phyloP scores from a whole-genome alignment of 1,284 basidiomycete species.

The Psilocybe mexicana region DNA sequence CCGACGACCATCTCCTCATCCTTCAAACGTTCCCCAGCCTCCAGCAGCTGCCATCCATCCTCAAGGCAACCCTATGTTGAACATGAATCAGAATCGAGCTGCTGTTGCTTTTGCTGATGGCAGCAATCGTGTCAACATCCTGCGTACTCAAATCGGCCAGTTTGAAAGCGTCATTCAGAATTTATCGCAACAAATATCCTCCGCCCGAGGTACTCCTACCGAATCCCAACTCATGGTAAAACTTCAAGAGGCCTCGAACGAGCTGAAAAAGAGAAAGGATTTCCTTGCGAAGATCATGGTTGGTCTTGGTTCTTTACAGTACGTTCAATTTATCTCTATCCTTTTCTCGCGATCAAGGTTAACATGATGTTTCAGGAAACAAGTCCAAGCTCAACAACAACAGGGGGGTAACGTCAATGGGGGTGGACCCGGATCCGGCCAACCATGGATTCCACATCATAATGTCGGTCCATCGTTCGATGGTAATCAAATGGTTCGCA shows the following conservation, averaged over 20 bases:
- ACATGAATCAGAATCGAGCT: slow-evolving; percentile 5
- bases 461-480: slow-evolving; percentile 18
- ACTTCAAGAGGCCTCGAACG: slow-evolving; percentile 32
- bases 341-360: neutral
- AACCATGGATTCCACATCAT: slow-evolving; percentile 19
- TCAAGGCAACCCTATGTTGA: slow-evolving; percentile 8
- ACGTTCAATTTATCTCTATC: neutral
- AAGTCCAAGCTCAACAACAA: neutral
- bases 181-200: slow-evolving; percentile 1
- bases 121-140: neutral
- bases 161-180: slow-evolving; percentile 1
- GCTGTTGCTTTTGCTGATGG: slow-evolving; percentile 1
- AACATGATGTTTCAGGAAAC: slow-evolving; percentile 4
- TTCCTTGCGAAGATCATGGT: slow-evolving; percentile 29
- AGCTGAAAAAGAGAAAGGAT: slow-evolving; percentile 33
- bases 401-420: slow-evolving; percentile 1
- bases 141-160: slow-evolving; percentile 2
- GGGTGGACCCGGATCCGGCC: slow-evolving; percentile 12
- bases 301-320: slow-evolving; percentile 1
- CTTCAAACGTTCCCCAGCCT: slow-evolving; percentile 27
- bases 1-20: slow-evolving; percentile 52
- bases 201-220: slow-evolving; percentile 12
- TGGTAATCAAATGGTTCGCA: slow-evolving; percentile 11
- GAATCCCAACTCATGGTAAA: slow-evolving; percentile 22
- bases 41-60: slow-evolving; percentile 15